Base-by-base conservation (phyloP, 169 alveolate species). In the Eimeria maxima region DNA sequence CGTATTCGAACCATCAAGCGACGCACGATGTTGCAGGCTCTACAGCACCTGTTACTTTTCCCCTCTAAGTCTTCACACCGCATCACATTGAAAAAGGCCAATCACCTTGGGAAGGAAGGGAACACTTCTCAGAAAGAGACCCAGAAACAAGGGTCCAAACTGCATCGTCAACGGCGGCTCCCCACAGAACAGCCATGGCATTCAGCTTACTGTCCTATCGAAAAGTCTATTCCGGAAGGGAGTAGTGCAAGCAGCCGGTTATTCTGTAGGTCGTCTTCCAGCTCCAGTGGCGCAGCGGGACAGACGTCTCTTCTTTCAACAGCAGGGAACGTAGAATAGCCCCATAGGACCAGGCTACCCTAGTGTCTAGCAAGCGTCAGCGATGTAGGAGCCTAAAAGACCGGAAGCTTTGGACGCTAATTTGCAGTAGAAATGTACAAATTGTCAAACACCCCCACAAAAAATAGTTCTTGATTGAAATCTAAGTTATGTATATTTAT, bases 31-130 rank as follows among this genome's bases (percentile, higher is more conserved):
- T 33, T 83, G 74, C 74, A 83, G 91, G 91, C 91, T 50, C 53
- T 83, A 50, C 91, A 57, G 53, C 91, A 57, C 38, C 91, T 83
- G 14, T 50, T 83, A 10, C 88, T 44, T 47, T 76, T 76, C 0
- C 65, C 88, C 10, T 6, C 88, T 7, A 76, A 45, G 88, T 3
- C 67, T 27, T 33, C 47, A 13, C 81, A 71, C 50, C 50, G 53
- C 53, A 11, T 11, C 16, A 71, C 53, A 71, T 3, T 33, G 10
- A n/a, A 33, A 71, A 71, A 71, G 24, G 81, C 27, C 29, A 33
- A 4, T 10, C n/a, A 4, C 16, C 47, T 71, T 71, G 81, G 33
- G 38, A 29, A 29, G 16, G 42, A 33, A 71, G 47, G 27, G 50
- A 71, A 11, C 27, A 4, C 50, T 7, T 16, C 50, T 71, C n/a